Base-by-base conservation (phyloP, 2,329 filamentous ascomycete species). In the Tolypocladium pustulatum region DNA sequence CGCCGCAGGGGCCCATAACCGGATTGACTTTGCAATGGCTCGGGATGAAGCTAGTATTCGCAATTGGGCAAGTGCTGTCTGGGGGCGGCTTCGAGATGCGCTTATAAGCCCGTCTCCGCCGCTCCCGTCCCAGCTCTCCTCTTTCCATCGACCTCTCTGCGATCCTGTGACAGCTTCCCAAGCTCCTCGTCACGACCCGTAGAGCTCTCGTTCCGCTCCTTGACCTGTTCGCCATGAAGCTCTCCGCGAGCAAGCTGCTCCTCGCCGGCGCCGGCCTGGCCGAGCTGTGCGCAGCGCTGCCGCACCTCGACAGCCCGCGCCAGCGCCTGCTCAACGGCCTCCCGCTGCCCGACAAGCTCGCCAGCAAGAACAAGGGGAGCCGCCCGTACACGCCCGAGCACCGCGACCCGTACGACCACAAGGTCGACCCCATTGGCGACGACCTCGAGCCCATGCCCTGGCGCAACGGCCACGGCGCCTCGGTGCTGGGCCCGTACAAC, bases 401-500 rank as follows among this genome's bases (percentile, higher is more conserved):
- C 66, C 76, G 75, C 55, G 85, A 89, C 64, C 83, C 83, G 0
- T 80, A 83, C 61, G 86, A 89, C 69, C 74, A 74, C 59, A 81
- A 84, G 51, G 72, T 88, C 46, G 86, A 90, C 68, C 71, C 84
- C 6, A 68, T 86, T 51, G 81, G 79, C 15, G 75, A 84, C 2
- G 74, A 79, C 13, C 74, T 88, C n/a, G 80, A 88, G 62, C 87
- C 87, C 32, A 72, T 86, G 57, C 87, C 87, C 1, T 85, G 76
- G 69, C 78, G 84, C 38, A 86, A 86, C 66, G 85, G 85, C 30
- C 67, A 82, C 30, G 88, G 88, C 27, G 79, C 85, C 20, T 84
- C 81, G 12, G 82, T 90, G 17, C 73, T 90, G 27, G 88, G 88
- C 0, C 88, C 88, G 0, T 84, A 85, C 70, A 91, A 90, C 69